Conservation (phyloP, 176 grass and related monocot species). For the Triticum timopheevii region DNA sequence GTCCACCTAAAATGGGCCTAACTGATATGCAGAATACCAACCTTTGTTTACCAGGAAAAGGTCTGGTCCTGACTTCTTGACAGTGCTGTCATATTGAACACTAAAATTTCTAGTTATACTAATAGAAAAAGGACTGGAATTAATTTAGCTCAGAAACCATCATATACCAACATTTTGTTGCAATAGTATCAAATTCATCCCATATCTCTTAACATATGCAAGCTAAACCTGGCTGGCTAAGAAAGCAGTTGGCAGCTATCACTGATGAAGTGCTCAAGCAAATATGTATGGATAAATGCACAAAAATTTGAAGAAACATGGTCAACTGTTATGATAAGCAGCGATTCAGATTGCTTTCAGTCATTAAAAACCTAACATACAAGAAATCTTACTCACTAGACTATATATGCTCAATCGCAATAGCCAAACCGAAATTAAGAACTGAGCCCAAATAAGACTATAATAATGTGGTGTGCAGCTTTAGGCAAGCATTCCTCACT, state of each 20-base stretch:
- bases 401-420: not conserved
- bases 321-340: not conserved
- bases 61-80: not conserved
- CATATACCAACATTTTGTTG: not conserved
- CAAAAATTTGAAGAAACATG: not conserved
- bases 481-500: not conserved
- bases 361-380: not conserved
- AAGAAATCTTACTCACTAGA: not conserved
- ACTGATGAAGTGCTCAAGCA: not conserved
- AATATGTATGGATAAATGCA: not conserved
- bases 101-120: not conserved
- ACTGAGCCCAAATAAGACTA: not conserved
- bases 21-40: not conserved
- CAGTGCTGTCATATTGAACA: not conserved
- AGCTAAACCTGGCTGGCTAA: not conserved
- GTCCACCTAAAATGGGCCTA: not conserved
- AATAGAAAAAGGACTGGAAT: not conserved
- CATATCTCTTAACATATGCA: not conserved
- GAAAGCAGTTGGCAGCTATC: not conserved
- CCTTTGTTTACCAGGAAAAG: not conserved
- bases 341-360: constrained; percentile 10
- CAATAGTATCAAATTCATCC: not conserved
- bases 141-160: not conserved
- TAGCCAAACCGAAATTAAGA: not conserved
- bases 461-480: not conserved